Base-by-base conservation (phyloP, 148 eudicot species). In the Linanthus parryae region DNA sequence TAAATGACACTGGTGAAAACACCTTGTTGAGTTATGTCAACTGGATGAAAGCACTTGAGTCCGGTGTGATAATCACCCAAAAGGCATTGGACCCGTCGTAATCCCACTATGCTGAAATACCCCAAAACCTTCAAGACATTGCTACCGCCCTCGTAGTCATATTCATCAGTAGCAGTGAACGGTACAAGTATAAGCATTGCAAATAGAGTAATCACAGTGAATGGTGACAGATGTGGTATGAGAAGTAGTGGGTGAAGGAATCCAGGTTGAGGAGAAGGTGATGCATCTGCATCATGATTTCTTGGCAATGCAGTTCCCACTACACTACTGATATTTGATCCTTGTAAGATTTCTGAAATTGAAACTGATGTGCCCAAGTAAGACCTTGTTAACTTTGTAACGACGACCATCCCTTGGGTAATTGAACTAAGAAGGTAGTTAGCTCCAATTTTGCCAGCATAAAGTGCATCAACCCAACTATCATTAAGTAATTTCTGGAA, bases 11-110 rank as follows among this genome's bases (percentile, higher is more conserved):
- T 82, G n/a, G 83, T 82, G 73, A 75, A 89, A 27, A 89, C 95
- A 24, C 97, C 97, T 73, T 77, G 91, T 64, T 89, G 97, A 59
- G 57, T 85, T 48, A 89, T 85, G 72, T 89, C 97, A 71, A 89
- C 80, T 30, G 97, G 97, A 47, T 24, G 65, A 27, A 89, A 60
- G 77, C 95, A 85, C 76, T 89, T 89, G 60, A 89, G 78, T 21
- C 97, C 95, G 58, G 95, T 85, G 48, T 89, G 83, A 63, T 89
- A 89, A 65, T 85, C 95, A 46, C 97, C 97, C 66, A 89, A 58
- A 63, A 85, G 73, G 54, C 97, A 89, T 39, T 85, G 95, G 34
- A 89, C 91, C 52, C 91, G 72, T 29, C 85, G 77, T 75, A 89
- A 68, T 12, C 97, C 97, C 17, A 89, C 84, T 91, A 89, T 89